Base-by-base conservation (phyloP, 495 filamentous ascomycete genomes). In the Parmelia sp. region DNA sequence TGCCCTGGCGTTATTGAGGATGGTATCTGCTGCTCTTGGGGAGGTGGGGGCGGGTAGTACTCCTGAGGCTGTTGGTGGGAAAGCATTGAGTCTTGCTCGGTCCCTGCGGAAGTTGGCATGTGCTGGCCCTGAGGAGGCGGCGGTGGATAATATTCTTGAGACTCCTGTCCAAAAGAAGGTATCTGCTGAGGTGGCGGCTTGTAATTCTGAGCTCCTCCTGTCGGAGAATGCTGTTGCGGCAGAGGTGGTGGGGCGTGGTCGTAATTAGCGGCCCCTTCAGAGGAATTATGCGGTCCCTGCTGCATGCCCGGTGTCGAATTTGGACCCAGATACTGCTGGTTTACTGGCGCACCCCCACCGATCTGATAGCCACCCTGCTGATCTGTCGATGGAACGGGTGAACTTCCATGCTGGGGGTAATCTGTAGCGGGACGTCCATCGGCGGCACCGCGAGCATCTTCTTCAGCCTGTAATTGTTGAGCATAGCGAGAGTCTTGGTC, bases 131-230 rank as follows among this genome's bases (percentile, higher is more conserved):
- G 47, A n/a, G 62, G 15, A 21, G 62, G 62, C 27, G 58, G 64
- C 11, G 64, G 64, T 33, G 64, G 64, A 9, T 61, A 66, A n/a
- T 66, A 62, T 35, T 33, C 58, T 19, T 61, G 58, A 35, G 64
- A 36, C 3, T 36, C 23, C 23, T 60, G 58, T 1, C 37, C 45
- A 14, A 35, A 36, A 21, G 25, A 35, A 51, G 23, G 5, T 14
- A 29, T 29, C 4, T 55, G 33, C 47, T 53, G 45, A 25, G 33
- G 44, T 29, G 33, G 64, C 12, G 64, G 58, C 3, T 31, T 11
- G 11, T 60, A 49, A 8, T 65, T 17, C 58, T 56, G 57, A 33
- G 44, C 9, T 33, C 40, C 35, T 36, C 40, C 29, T 56, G 25
- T 25, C 35, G 53, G 29, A 49, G 42, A n/a, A 23, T 40, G 31